Base-by-base conservation (phyloP, 805 yeast genomes). In the Metschnikowia noctiluminum region DNA sequence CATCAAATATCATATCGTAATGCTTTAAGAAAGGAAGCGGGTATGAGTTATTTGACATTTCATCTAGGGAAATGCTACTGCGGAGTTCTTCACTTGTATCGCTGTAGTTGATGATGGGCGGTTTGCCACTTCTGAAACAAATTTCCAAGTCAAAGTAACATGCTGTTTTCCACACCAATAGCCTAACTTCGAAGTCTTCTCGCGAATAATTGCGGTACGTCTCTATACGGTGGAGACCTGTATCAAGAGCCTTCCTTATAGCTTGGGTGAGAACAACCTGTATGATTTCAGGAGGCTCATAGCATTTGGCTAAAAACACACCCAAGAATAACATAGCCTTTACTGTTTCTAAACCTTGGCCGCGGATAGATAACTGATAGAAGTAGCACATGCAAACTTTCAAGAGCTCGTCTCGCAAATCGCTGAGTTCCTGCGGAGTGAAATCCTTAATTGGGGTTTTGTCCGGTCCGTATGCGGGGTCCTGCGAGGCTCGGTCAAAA, bases 211-310 rank as follows among this genome's bases (percentile, higher is more conserved):
- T 69, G 4, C 45, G 45, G 48, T 73, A 71, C 1, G 75, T 58
- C 44, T 80, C 85, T 5, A 62, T 63, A 46, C 81, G 64, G 55
- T 84, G 80, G 3, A 85, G 64, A 0, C 87, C 87, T 57, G 81
- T 57, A 32, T 78, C 82, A 37, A 74, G 76, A 0, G 84, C 84
- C 51, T 72, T 74, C 50, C 84, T 64, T 8, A 78, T 68, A 3
- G 81, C 79, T 1, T 75, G 69, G 2, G 78, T 59, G 6, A 72
- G 58, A 11, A 80, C 53, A 47, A 70, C 62, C 40, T 67, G 69
- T 2, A 73, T 68, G 9, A 74, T 40, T 11, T 52, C 50, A 1
- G 48, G 52, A 1, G 54, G 44, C 26, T 47, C 42, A 28, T 30
- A 30, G 27, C 51, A 48, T 11, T 37, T 41, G 32, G 45, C 54